Evolutionary conservation across 352 stramenopile genomes (phyloP), one percentile per base, ranked within the genome.

Genomic region (Phytophthora hybrid): DNA sequence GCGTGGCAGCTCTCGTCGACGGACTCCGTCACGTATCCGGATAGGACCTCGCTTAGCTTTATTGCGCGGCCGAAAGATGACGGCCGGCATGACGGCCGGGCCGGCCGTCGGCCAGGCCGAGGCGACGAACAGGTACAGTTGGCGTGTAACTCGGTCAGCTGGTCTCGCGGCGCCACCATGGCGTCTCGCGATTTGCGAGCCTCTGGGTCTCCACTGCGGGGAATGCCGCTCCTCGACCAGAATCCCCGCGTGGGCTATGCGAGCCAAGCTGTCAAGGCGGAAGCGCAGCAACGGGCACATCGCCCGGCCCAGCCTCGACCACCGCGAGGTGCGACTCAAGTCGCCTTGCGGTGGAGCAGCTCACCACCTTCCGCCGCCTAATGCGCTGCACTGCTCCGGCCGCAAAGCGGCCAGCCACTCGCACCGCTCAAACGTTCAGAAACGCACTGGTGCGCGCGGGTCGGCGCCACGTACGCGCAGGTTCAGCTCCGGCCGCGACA

Each of bases 201-300:
- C 44, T 63, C 32, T 66, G 47, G 46, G 34, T 5, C 34, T 31
- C 18, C 21, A 2, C 23, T 41, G 41, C 34, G 18, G 18, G 32
- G 65, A 52, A 66, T 58, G 41, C 51, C 66, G 59, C 32, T 74
- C 59, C 44, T 31, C 37, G 54, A 77, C 70, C 64, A 77, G 58
- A 72, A 72, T 71, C 63, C 34, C 56, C 32, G 23, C 7, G 51
- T 34, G 51, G 51, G 41, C 59, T 71, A 60, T 66, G 69, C 39
- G 44, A 73, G 54, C 32, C 70, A 77, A 77, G 66, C 70, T 77
- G 70, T 73, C 70, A 69, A 23, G 29, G 39, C 59, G 70, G 70
- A 77, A 77, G 57, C 18, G 44, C 23, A 74, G 60, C 52, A 65
- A 70, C 60, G 18, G 67, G 44, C 67, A 65, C 53, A 19, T 31